Base-by-base conservation (phyloP, 768 basidiomycete species). In the Auriscalpium orientale region DNA sequence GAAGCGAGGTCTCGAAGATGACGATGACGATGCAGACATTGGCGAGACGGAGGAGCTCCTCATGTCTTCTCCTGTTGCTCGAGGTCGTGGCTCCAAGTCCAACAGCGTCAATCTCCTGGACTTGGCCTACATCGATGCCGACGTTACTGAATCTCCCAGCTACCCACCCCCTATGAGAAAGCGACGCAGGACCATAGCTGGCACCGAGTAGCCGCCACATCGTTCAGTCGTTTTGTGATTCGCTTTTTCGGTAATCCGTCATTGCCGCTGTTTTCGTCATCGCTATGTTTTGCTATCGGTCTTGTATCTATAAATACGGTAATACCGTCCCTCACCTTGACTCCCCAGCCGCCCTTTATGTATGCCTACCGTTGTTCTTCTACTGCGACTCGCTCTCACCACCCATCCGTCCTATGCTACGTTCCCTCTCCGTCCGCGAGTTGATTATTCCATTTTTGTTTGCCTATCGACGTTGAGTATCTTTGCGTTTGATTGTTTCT, bases 131-230 rank as follows among this genome's bases (percentile, higher is more conserved):
- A 54, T 22, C 49, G 50, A 57, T 15, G 46, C 63, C 48, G 69
- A 65, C 35, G 36, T 35, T 7, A 45, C 50, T 38, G 49, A 46
- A 12, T 52, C 52, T 8, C 38, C 43, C 4, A 38, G 56, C 34
- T 34, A 53, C 16, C 53, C 38, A 4, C 56, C 52, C 20, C 61
- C 58, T 56, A 63, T 44, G 70, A 72, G 57, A 70, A 72, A 54
- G 66, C 68, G 22, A 67, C 73, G 59, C 71, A 73, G 40, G 67
- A 72, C 59, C 61, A 56, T 56, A 20, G 20, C 51, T 38, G 51
- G 52, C 20, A 34, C 51, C 37, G 35, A 51, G 28, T 62, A 43
- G 40, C 15, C 20, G 40, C 51, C 28, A 7, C 28, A 28, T 28
- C 22, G 22, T 28, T 5, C 22, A 28, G 28, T 28, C 28, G 28